Conservation (phyloP, 495 filamentous ascomycete genomes). For the Aspergillus cristatus region DNA sequence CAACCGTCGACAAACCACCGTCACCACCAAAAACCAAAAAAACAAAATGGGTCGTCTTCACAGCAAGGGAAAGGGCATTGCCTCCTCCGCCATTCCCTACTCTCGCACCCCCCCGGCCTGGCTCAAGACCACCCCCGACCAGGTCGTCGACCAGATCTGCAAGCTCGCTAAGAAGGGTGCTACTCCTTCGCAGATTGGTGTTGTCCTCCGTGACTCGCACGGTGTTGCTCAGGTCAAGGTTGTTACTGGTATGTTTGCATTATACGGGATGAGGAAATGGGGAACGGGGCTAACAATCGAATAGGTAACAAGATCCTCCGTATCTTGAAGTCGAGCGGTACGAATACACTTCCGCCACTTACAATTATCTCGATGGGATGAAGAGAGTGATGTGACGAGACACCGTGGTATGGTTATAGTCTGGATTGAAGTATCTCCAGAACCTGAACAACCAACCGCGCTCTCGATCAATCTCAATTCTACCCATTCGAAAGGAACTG, state of each 20-base stretch:
- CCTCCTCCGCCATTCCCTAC: constrained; percentile 89
- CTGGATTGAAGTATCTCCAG: not conserved
- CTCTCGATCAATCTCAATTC: too few species aligned
- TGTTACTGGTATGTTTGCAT: constrained; percentile 69
- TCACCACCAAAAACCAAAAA: constrained; percentile 16
- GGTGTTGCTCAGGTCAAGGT: constrained; percentile 95
- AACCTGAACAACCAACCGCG: not conserved
- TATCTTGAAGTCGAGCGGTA: constrained; percentile 94
- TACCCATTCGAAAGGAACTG: not conserved
- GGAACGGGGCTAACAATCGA: constrained; percentile 14
- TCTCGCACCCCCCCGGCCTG: constrained; percentile 83
- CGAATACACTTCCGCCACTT: constrained; percentile 27
- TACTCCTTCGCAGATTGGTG: constrained; percentile 97
- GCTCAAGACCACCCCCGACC: constrained; percentile 83
- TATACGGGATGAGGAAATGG: too few species aligned
- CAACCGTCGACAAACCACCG: constrained; percentile 28
- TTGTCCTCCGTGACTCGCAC: constrained; percentile 92
- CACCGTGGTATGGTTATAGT: not conserved
- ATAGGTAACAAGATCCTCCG: constrained; percentile 98
- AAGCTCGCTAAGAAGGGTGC: constrained; percentile 96
- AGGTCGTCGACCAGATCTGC: constrained; percentile 98
- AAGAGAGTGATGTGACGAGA: constrained; percentile 2
- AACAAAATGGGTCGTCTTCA: constrained; percentile 93
- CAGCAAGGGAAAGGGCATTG: constrained; percentile 98
- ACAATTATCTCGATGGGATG: constrained; percentile 18